These are phyloP conservation scores for Lenwebbia sp. DNA, from an alignment of 345 rosid species.

Conservation along the genomic window DNA sequence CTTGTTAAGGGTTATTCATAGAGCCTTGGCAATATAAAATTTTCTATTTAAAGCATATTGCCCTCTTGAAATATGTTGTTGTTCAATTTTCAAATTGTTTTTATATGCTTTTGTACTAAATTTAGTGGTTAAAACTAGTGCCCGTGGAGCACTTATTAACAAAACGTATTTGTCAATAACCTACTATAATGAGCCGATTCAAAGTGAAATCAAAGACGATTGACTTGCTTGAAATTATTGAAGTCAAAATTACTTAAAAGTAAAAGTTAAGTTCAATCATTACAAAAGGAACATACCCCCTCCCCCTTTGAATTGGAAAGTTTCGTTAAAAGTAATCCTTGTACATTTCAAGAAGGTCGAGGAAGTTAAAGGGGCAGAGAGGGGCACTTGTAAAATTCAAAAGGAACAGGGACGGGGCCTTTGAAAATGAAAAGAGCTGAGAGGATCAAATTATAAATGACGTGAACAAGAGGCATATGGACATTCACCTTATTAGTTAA, in stretches of 20 bases:
- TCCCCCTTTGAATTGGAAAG: not conserved
- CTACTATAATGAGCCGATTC: not conserved
- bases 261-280: not conserved
- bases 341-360: not conserved
- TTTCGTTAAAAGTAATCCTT: not conserved
- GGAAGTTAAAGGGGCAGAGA: not conserved
- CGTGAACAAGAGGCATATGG: not conserved
- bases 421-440: not conserved
- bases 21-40: not conserved
- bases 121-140: not conserved
- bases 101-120: not conserved
- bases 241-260: not conserved
- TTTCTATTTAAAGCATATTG: not conserved
- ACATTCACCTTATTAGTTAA: not conserved
- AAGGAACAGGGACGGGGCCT: not conserved
- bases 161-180: not conserved
- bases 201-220: not conserved
- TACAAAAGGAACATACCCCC: not conserved
- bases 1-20: not conserved
- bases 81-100: not conserved
- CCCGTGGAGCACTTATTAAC: not conserved
- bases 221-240: not conserved
- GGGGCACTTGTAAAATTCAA: not conserved
- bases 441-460: not conserved
- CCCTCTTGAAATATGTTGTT: not conserved